Evolutionary conservation across 2,329 filamentous ascomycete species (phyloP).

Genomic region (Thelonectria rubi): DNA sequence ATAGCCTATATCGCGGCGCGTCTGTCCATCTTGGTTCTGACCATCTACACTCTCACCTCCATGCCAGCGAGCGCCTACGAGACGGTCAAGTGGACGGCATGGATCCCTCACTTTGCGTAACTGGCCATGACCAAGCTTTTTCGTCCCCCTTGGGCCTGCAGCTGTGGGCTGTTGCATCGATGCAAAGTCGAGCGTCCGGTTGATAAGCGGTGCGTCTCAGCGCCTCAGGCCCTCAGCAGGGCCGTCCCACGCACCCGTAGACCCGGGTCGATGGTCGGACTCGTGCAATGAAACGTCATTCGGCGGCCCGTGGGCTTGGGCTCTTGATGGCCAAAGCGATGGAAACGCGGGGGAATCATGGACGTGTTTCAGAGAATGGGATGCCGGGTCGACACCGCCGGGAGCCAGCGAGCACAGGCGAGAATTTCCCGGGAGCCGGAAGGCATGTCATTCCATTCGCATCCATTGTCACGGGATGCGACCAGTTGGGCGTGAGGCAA

Average conservation of each 20-base stretch:
- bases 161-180: too few species aligned
- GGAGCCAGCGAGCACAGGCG: not conserved
- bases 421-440: not conserved
- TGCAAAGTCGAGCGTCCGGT: not conserved
- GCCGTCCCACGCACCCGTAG: not conserved
- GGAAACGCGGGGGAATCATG: not conserved
- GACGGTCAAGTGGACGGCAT: not conserved
- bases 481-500: not conserved
- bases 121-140: not conserved
- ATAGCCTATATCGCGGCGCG: not conserved
- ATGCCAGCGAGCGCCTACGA: not conserved
- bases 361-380: not conserved
- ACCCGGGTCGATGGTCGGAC: not conserved
- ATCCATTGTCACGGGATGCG: not conserved
- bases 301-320: not conserved
- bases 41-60: not conserved
- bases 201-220: not conserved
- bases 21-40: not conserved
- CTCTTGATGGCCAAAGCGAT: not conserved
- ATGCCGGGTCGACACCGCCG: not conserved
- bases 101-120: not conserved
- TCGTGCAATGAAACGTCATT: not conserved
- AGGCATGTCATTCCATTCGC: not conserved
- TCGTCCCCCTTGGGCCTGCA: not conserved
- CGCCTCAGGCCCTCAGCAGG: not conserved